Conservation (phyloP, 2,329 filamentous ascomycete genomes). For the Aspergillus fischeri region DNA sequence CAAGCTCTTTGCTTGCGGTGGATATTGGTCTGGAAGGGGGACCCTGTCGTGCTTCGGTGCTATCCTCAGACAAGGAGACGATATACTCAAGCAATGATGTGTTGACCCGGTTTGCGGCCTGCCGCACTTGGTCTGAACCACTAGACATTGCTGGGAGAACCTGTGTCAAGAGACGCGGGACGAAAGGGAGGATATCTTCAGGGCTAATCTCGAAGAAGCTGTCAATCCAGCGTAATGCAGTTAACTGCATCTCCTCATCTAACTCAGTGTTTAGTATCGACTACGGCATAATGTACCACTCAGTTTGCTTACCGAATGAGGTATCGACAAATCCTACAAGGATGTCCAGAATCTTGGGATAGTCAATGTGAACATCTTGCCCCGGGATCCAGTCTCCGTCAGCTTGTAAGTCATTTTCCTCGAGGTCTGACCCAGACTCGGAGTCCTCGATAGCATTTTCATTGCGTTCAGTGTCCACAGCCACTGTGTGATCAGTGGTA, state of each 20-base stretch:
- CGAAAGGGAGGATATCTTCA: slow-evolving; percentile 92
- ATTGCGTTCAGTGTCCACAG: slow-evolving; percentile 37
- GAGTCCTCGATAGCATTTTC: slow-evolving; percentile 55
- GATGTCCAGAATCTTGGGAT: slow-evolving; percentile 86
- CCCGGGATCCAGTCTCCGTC: slow-evolving; percentile 97
- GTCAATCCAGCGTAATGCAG: slow-evolving; percentile 91
- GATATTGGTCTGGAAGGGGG: slow-evolving; percentile 41
- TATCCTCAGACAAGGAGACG: slow-evolving; percentile 77
- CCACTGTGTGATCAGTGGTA: slow-evolving; percentile 45
- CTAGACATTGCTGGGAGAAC: slow-evolving; percentile 93
- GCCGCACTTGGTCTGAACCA: slow-evolving; percentile 80
- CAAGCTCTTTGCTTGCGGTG: slow-evolving; percentile 33
- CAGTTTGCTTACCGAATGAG: slow-evolving; percentile 56
- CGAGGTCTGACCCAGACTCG: slow-evolving; percentile 43
- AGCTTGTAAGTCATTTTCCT: slow-evolving; percentile 55
- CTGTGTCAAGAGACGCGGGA: slow-evolving; percentile 84
- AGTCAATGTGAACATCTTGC: slow-evolving; percentile 92
- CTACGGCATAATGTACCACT: slow-evolving; percentile 22
- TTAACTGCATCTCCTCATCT: slow-evolving; percentile 90
- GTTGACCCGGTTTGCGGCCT: slow-evolving; percentile 86
- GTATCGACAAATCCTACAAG: slow-evolving; percentile 84
- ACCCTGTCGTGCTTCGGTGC: slow-evolving; percentile 34
- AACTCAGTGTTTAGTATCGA: slow-evolving; percentile 19
- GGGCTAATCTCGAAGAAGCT: slow-evolving; percentile 96
- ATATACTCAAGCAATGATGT: slow-evolving; percentile 90